Evolutionary conservation across 1,284 basidiomycete genomes (phyloP).

Genomic region (Coniferiporia sulphurascens): DNA sequence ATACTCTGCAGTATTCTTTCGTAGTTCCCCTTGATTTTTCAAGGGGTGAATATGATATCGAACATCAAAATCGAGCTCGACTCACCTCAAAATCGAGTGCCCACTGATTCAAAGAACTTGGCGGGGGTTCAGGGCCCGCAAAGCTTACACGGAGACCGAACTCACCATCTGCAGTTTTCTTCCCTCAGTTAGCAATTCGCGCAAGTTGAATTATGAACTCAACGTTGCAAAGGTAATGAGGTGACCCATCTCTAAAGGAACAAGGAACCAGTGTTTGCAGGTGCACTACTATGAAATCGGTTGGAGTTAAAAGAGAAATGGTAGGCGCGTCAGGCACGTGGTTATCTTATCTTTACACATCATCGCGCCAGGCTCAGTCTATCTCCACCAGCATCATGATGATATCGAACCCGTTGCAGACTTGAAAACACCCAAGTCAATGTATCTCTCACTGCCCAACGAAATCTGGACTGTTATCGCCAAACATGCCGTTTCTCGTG

Average conservation of each 20-base stretch:
- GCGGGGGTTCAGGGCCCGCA: not conserved
- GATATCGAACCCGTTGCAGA: not conserved
- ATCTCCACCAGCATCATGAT: no score
- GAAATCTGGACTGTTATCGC: slow-evolving; percentile 3
- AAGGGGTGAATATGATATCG: not conserved
- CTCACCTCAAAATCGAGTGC: slow-evolving; percentile 86
- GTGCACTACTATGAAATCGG: no score
- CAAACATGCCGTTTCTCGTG: not conserved
- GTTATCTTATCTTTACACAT: no score
- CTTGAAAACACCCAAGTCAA: not conserved
- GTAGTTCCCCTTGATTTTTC: slow-evolving; percentile 72
- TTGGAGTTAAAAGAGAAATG: no score
- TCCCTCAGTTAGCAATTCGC: slow-evolving; percentile 18
- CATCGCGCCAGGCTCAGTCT: no score
- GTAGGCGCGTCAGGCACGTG: no score
- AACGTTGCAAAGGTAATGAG: slow-evolving; percentile 78
- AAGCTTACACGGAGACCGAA: not conserved
- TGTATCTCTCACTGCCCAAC: not conserved
- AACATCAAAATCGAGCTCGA: not conserved
- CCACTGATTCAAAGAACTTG: slow-evolving; percentile 93
- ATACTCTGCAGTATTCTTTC: slow-evolving; percentile 92
- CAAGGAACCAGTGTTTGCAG: no score
- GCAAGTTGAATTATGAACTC: slow-evolving; percentile 23
- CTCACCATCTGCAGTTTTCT: slow-evolving; percentile 38
- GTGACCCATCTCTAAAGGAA: slow-evolving; percentile 55